Evolutionary conservation across 2,329 filamentous ascomycete genomes (phyloP), one percentile per base, ranked within the genome.

Genomic region (Neonectria punicea): DNA sequence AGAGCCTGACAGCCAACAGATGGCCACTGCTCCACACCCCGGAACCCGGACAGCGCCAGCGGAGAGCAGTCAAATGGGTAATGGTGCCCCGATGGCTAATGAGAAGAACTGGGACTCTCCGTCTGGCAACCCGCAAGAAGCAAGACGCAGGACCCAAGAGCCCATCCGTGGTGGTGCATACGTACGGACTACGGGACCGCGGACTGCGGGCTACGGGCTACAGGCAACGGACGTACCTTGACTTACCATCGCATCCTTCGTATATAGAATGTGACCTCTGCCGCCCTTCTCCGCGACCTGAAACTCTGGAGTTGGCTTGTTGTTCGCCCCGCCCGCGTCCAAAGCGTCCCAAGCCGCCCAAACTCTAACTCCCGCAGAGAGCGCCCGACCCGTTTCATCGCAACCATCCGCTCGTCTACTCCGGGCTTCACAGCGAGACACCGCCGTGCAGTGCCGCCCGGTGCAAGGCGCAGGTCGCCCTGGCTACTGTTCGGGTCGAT

Each of bases 261-360:
- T 73, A 74, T 74, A 74, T 74, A 74, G 72, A 72, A 73, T 66
- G 72, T 70, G 67, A 59, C 69, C 55, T 47, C 62, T 73, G 69
- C 70, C 70, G 43, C 59, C 61, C 54, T 20, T 55, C 60, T 65
- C 65, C 50, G 59, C 41, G 53, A 65, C 65, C 69, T 72, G 72
- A 70, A 72, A 70, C 72, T 67, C 47, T 66, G 32, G 61, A 65
- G 64, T 63, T 66, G 57, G 61, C 39, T 64, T 65, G 39, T 60
- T 57, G 39, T 53, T 61, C 50, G 41, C 66, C 66, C 63, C 65
- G 51, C 36, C 50, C 44, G 51, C 67, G 47, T 62, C 46, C 59
- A 43, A 43, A 43, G 39, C n/a, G n/a, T 43, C 39, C 39, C 39
- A 67, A 58, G 58, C 63, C 53, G 32, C 58, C 47, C 46, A 53